Conservation (phyloP, 805 yeast genomes). For the Yamadazyma kitorensis region DNA sequence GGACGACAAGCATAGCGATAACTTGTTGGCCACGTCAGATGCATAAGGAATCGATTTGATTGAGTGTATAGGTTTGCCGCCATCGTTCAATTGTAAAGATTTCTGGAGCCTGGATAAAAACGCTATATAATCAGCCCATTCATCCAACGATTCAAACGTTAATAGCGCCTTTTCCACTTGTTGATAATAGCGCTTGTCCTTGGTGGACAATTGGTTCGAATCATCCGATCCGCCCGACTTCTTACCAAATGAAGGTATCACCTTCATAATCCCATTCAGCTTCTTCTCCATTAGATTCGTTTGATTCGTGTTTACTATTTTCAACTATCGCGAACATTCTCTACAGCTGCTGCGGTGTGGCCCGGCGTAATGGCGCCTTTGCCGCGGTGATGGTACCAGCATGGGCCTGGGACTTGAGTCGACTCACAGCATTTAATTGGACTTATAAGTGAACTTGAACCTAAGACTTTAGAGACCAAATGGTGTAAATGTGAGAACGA, state of each 20-base stretch:
- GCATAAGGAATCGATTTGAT: constrained; percentile 64
- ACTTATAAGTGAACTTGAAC: too few species aligned
- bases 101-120: constrained; percentile 77
- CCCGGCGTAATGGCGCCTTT: too few species aligned
- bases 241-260: constrained; percentile 9
- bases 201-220: constrained; percentile 11
- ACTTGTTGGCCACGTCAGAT: constrained; percentile 60
- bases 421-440: too few species aligned
- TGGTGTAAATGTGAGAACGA: too few species aligned
- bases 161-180: constrained; percentile 11
- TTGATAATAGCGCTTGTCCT: constrained; percentile 13
- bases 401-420: too few species aligned
- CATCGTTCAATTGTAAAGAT: constrained; percentile 46
- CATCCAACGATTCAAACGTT: constrained; percentile 69
- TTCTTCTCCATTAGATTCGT: too few species aligned
- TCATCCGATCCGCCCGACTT: constrained; percentile 2
- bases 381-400: too few species aligned
- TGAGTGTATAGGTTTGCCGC: constrained; percentile 12
- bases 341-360: too few species aligned
- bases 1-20: constrained; percentile 79
- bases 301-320: too few species aligned
- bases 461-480: too few species aligned
- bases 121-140: constrained; percentile 98
- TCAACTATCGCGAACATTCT: too few species aligned
- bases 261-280: constrained; percentile 4